Conservation (phyloP, 2,329 filamentous ascomycete species). For the Pseudogymnoascus sp. region DNA sequence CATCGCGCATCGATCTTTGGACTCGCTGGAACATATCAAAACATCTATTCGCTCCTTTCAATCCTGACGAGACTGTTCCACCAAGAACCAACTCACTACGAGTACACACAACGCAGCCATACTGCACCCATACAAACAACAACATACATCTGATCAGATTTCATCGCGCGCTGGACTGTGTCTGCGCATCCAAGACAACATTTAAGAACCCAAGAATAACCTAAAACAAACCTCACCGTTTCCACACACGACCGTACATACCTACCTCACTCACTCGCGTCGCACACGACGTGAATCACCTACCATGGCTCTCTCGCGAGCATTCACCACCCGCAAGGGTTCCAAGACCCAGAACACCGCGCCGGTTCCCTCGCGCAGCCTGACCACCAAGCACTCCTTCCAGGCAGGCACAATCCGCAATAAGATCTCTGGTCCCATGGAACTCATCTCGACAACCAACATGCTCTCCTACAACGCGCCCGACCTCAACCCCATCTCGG, state of each 20-base stretch:
- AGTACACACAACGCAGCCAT: slow-evolving; percentile 6
- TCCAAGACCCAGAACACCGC: slow-evolving; percentile 14
- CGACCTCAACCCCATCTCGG: slow-evolving; percentile 50
- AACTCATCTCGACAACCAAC: slow-evolving; percentile 89
- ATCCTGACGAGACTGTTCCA: not conserved
- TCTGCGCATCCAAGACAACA: not conserved
- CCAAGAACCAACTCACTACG: slow-evolving; percentile 5
- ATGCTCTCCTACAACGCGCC: slow-evolving; percentile 93
- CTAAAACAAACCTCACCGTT: not conserved
- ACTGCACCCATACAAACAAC: not conserved
- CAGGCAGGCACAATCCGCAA: slow-evolving; percentile 27
- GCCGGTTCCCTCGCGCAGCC: slow-evolving; percentile 20
- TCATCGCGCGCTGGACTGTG: slow-evolving; percentile 6
- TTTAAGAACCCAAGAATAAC: not conserved
- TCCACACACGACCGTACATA: not conserved
- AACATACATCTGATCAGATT: slow-evolving; percentile 6
- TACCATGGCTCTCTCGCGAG: slow-evolving; percentile 53
- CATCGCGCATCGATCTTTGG: not conserved
- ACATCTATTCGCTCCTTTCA: slow-evolving; percentile 5
- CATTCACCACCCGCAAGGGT: slow-evolving; percentile 62
- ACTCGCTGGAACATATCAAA: not conserved
- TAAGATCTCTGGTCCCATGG: slow-evolving; percentile 81
- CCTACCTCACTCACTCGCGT: not conserved
- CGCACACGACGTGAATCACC: not conserved
- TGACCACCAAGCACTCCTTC: slow-evolving; percentile 24